These are phyloP conservation scores for Yarrowia sp. DNA, from an alignment of 805 yeast genomes.

Conservation along the genomic window DNA sequence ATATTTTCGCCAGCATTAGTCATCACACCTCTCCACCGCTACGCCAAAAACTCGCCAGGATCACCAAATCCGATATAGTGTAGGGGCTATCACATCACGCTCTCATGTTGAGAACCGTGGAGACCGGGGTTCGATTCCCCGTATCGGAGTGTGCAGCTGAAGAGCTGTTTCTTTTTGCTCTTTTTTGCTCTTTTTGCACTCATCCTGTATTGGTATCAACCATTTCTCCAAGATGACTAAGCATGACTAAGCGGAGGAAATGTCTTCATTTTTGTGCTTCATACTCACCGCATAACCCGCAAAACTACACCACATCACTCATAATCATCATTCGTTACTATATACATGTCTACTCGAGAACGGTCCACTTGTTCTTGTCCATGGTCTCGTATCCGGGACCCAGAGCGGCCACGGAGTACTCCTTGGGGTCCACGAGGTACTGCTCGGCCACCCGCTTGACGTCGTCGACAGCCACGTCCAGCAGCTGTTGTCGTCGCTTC, in stretches of 20 bases:
- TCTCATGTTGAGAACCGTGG: slow-evolving; percentile 38
- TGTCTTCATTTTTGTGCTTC: too few species aligned
- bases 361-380: slow-evolving; percentile 29
- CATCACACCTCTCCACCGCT: neutral
- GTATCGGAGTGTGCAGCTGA: slow-evolving; percentile 26
- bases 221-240: neutral
- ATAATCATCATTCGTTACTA: slow-evolving; percentile 23
- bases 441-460: slow-evolving; percentile 69
- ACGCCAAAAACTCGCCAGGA: neutral
- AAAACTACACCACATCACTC: neutral
- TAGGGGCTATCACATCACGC: slow-evolving; percentile 40
- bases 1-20: neutral
- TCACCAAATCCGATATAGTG: slow-evolving; percentile 34
- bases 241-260: too few species aligned
- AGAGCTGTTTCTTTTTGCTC: neutral
- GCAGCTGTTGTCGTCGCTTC: slow-evolving; percentile 72
- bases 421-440: slow-evolving; percentile 54
- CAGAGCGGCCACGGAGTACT: slow-evolving; percentile 32
- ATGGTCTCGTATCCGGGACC: slow-evolving; percentile 29
- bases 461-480: slow-evolving; percentile 70
- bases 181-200: too few species aligned
- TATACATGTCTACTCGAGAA: slow-evolving; percentile 33
- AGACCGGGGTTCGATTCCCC: slow-evolving; percentile 40
- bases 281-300: too few species aligned
- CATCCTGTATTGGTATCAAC: slow-evolving; percentile 6